Evolutionary conservation across 305 asterid species (phyloP), one percentile per base, ranked within the genome.

Genomic region (Ruellia speciosa): DNA sequence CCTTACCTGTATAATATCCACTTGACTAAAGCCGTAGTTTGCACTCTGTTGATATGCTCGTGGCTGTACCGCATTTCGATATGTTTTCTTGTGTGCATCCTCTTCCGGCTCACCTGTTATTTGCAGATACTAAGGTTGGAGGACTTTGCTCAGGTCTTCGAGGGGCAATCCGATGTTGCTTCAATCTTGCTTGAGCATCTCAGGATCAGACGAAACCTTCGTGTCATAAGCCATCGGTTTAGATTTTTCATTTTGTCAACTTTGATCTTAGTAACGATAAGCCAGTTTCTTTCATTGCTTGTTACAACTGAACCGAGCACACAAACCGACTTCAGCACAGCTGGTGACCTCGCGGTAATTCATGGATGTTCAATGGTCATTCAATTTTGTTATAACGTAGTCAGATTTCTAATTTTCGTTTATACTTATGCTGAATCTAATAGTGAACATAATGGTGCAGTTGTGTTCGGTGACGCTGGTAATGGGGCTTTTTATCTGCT

Each of bases 311-410:
- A 75, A 53, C 81, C 86, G 0, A 66, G 77, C 62, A 71, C 98
- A 31, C 57, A 9, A 2, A 20, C 75, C 46, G 74, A 75, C 67
- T 54, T 81, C 12, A 77, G 58, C 74, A 83, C 88, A 0, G 81
- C 90, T 0, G 98, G 98, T 18, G 98, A 90, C 47, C 83, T 90
- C 35, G 87, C 82, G 70, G 97, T 85, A 78, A 60, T 58, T n/a
- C 20, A 20, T 67, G 17, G 17, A 3, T 46, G 8, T 5, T 5
- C n/a, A n/a, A n/a, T n/a, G n/a, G n/a, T n/a, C n/a, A n/a, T n/a
- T n/a, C n/a, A n/a, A n/a, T n/a, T n/a, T n/a, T n/a, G n/a, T n/a
- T n/a, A n/a, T n/a, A n/a, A n/a, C n/a, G n/a, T n/a, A n/a, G n/a
- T n/a, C n/a, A n/a, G n/a, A n/a, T n/a, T n/a, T n/a, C n/a, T n/a